Evolutionary conservation across 176 grass and related monocot genomes (phyloP), one percentile per base, ranked within the genome.

Genomic region (Musa acuminata): DNA sequence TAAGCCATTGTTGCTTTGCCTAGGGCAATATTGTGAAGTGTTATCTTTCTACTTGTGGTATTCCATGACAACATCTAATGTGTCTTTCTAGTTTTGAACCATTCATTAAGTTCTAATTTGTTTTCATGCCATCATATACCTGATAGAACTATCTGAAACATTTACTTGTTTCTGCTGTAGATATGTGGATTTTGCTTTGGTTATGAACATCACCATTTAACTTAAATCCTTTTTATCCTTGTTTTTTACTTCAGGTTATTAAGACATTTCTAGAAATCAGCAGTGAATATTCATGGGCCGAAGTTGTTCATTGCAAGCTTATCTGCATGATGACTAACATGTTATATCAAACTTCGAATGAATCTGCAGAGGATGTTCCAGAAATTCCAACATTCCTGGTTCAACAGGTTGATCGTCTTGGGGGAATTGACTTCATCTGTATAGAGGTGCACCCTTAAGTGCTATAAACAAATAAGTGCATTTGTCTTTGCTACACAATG

Each of bases 251-350:
- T 78, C 77, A 98, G 95, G 90, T 98, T 82, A 82, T 98, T 65
- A 94, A 93, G 88, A 85, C 82, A 69, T 80, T 98, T 72, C 83
- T 98, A 83, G 90, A 98, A 77, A 89, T 98, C 69, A 91, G 95
- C 53, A 84, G 83, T 67, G 84, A 93, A 58, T 82, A 98, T 76
- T 91, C 95, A 14, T 98, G 95, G 95, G 95, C 95, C 53, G 89
- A 89, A 83, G 82, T 88, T 82, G 86, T 98, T 72, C 95, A 88
- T 78, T 85, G 80, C 80, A 98, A 94, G 79, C 95, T 98, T 73
- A 91, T 98, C 75, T 93, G 90, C 82, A 91, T 94, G 88, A 67
- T 98, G 76, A 87, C 90, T 82, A 98, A 94, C 80, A 98, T 94
- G 95, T 55, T 98, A 52, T 98, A 98, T 62, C 64, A 83, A 83